These are phyloP conservation scores for Colletotrichum tropicicola DNA, from an alignment of 2,329 filamentous ascomycete genomes.

Conservation along the genomic window DNA sequence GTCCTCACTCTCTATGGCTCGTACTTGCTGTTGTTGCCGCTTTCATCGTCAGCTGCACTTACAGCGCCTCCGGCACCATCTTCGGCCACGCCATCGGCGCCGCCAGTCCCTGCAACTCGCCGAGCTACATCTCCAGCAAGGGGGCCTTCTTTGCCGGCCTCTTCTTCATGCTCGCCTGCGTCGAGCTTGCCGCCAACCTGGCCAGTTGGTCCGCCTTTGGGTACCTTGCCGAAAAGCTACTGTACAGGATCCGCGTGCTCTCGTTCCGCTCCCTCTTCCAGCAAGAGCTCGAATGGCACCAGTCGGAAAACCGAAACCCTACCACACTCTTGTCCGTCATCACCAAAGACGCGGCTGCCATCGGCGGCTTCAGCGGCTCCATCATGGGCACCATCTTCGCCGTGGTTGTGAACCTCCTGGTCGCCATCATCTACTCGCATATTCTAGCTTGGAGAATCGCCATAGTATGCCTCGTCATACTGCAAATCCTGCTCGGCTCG, in stretches of 20 bases:
- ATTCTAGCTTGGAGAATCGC: constrained; percentile 82
- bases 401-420: constrained; percentile 73
- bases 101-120: constrained; percentile 56
- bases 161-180: constrained; percentile 62
- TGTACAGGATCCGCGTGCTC: constrained; percentile 70
- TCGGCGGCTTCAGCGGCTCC: constrained; percentile 75
- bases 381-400: constrained; percentile 76
- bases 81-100: constrained; percentile 51
- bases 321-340: constrained; percentile 72
- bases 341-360: constrained; percentile 72
- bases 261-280: constrained; percentile 72
- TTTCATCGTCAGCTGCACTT: constrained; percentile 64
- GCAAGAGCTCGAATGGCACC: constrained; percentile 77
- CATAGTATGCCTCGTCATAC: constrained; percentile 73
- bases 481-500: constrained; percentile 74
- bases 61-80: constrained; percentile 62
- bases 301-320: constrained; percentile 69
- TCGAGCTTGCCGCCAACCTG: constrained; percentile 61
- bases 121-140: constrained; percentile 44
- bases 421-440: constrained; percentile 73
- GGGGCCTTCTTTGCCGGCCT: constrained; percentile 62
- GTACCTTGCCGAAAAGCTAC: constrained; percentile 65
- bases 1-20: constrained; percentile 49
- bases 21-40: constrained; percentile 51
- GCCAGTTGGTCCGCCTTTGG: constrained; percentile 62